A percentile compares a stretch with the other conserved stretches of the same genome.
Conservation (phyloP, 2,329 filamentous ascomycete genomes). For the Fusarium burgessii region DNA sequence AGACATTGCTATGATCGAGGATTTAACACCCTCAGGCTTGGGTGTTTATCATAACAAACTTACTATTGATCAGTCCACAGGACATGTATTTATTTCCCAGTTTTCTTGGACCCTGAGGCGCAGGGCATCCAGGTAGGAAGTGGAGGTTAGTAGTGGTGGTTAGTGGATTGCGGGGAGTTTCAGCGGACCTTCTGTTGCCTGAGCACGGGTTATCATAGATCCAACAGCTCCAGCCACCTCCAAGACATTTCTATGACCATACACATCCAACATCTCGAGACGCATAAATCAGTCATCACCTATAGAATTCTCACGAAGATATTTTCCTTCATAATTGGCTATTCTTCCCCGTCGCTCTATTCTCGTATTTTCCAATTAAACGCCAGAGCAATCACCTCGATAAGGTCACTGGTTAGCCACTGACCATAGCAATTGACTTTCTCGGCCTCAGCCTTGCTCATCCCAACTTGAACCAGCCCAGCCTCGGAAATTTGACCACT, state of each 20-base stretch:
- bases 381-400: neutral
- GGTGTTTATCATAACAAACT: no score
- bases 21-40: neutral
- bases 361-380: constrained; percentile 5
- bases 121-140: no score
- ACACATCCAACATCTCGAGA: constrained; percentile 7
- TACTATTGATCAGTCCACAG: no score
- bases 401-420: constrained; percentile 8
- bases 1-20: no score
- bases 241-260: neutral
- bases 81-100: no score
- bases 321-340: neutral
- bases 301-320: neutral
- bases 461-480: constrained; percentile 3
- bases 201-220: constrained; percentile 8
- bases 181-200: constrained; percentile 13
- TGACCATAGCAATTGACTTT: constrained; percentile 22
- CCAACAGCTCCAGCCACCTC: constrained; percentile 17
- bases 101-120: no score
- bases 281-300: constrained; percentile 7
- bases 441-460: constrained; percentile 33
- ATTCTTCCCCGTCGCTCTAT: neutral
- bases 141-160: neutral
- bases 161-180: constrained; percentile 16
- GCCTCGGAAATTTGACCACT: constrained; percentile 14